phyloP scores from a whole-genome alignment of 805 yeast genomes.

The Cyberlindnera americana region DNA sequence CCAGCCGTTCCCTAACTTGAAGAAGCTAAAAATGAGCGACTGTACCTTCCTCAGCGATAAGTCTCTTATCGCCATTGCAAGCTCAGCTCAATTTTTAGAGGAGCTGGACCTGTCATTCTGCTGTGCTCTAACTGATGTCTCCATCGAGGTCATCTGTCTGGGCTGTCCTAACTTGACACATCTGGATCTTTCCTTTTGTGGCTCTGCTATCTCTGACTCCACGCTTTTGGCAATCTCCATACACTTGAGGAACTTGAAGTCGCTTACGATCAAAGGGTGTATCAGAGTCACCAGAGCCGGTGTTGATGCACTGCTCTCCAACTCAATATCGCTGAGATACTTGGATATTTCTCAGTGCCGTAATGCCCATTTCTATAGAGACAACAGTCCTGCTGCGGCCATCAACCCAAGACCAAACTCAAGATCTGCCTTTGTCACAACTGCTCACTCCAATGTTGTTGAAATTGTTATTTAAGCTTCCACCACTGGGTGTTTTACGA shows the following conservation, averaged over 20 bases:
- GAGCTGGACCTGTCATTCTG: constrained; percentile 66
- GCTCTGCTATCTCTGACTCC: constrained; percentile 74
- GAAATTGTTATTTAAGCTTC: constrained; percentile 47
- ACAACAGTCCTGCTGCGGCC: constrained; percentile 53
- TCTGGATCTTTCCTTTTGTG: constrained; percentile 69
- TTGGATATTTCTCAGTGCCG: constrained; percentile 71
- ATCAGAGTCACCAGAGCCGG: constrained; percentile 76
- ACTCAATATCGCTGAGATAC: constrained; percentile 47
- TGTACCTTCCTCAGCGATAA: constrained; percentile 71
- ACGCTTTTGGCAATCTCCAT: constrained; percentile 58
- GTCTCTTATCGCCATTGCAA: constrained; percentile 58
- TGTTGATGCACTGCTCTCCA: constrained; percentile 60
- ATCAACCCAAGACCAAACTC: constrained; percentile 49
- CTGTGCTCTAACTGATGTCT: constrained; percentile 66
- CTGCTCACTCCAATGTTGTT: constrained; percentile 49
- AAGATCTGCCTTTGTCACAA: constrained; percentile 55
- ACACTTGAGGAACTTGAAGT: constrained; percentile 46
- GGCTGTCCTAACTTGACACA: constrained; percentile 56
- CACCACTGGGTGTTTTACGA: background rate
- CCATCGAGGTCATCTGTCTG: constrained; percentile 61
- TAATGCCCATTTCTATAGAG: constrained; percentile 61
- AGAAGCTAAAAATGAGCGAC: constrained; percentile 55
- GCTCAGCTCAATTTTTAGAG: constrained; percentile 55
- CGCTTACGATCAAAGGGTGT: constrained; percentile 61
- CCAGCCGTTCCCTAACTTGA: constrained; percentile 50